phyloP scores from a whole-genome alignment of 1,139 yeast species.

The Yamadazyma diddensiae region DNA sequence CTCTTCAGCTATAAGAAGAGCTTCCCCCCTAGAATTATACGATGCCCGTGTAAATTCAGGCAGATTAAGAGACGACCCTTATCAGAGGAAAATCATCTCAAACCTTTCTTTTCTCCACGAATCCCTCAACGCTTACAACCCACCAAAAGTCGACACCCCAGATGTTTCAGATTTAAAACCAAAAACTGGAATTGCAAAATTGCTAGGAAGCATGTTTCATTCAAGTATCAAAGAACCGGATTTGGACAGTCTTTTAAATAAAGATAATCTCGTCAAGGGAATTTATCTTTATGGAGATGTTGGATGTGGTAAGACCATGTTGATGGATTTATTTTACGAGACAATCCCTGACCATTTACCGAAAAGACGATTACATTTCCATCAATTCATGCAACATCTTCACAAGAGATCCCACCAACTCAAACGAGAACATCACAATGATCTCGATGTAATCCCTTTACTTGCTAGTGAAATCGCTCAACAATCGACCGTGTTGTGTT shows the following conservation, averaged over 20 bases:
- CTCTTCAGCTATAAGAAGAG: background rate
- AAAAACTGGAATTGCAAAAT: conserved; percentile 39
- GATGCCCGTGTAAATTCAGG: conserved; percentile 52
- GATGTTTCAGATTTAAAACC: conserved; percentile 46
- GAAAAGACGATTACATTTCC: conserved; percentile 84
- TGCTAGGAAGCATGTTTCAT: conserved; percentile 14
- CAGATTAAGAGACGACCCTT: conserved; percentile 58
- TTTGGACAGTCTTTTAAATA: conserved; percentile 12
- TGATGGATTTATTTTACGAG: conserved; percentile 89
- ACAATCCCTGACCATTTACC: conserved; percentile 77
- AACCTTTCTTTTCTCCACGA: conserved; percentile 53
- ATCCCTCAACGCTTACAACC: conserved; percentile 44
- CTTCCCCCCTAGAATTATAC: conserved; percentile 59
- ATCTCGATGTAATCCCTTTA: conserved; percentile 78
- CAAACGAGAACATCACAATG: conserved; percentile 54
- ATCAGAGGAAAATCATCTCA: conserved; percentile 62
- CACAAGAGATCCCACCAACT: conserved; percentile 85
- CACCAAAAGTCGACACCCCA: conserved; percentile 55
- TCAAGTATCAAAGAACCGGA: conserved; percentile 12
- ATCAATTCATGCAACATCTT: conserved; percentile 92
- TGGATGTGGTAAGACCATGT: conserved; percentile 97
- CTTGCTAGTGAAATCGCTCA: conserved; percentile 83
- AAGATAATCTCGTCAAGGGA: conserved; percentile 55
- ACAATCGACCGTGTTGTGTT: conserved; percentile 75
- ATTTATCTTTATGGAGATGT: conserved; percentile 95